These are phyloP conservation scores for Cordyceps javanica DNA, from an alignment of 2,329 filamentous ascomycete species.

Conservation along the genomic window DNA sequence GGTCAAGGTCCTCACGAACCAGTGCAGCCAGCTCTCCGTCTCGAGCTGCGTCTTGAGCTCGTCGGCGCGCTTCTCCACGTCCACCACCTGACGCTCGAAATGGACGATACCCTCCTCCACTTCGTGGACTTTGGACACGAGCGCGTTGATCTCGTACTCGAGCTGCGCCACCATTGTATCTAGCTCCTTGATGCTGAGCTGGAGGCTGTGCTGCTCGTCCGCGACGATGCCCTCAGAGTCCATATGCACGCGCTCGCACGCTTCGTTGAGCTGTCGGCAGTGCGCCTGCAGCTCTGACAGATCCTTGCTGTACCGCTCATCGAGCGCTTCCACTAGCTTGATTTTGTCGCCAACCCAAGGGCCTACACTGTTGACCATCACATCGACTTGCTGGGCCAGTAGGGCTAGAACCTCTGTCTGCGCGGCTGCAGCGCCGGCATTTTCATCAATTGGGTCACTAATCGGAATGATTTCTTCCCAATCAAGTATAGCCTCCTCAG, in stretches of 20 bases:
- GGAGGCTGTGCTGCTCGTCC: slow-evolving; percentile 61
- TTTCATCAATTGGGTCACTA: slow-evolving; percentile 22
- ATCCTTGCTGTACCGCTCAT: slow-evolving; percentile 56
- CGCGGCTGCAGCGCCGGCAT: slow-evolving; percentile 24
- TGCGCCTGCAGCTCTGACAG: slow-evolving; percentile 59
- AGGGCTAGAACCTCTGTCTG: slow-evolving; percentile 48
- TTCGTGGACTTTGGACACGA: slow-evolving; percentile 77
- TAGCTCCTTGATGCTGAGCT: slow-evolving; percentile 69
- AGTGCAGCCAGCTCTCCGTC: slow-evolving; percentile 58
- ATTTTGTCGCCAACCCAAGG: slow-evolving; percentile 59
- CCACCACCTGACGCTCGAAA: slow-evolving; percentile 71
- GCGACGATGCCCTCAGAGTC: slow-evolving; percentile 62
- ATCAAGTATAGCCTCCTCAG: slow-evolving; percentile 64
- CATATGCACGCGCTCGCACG: slow-evolving; percentile 61
- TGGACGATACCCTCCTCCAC: slow-evolving; percentile 76
- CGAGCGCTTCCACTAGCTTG: slow-evolving; percentile 49
- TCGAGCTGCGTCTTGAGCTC: slow-evolving; percentile 58
- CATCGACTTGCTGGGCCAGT: slow-evolving; percentile 47
- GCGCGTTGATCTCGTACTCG: slow-evolving; percentile 81
- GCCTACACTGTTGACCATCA: slow-evolving; percentile 46
- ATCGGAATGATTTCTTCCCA: slow-evolving; percentile 54
- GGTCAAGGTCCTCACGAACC: slow-evolving; percentile 56
- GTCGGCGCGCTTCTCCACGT: slow-evolving; percentile 59
- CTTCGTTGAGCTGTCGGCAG: slow-evolving; percentile 64
- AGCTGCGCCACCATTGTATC: slow-evolving; percentile 77